Evolutionary conservation across 2,329 filamentous ascomycete genomes (phyloP).

Genomic region (Exophiala dermatitidis): DNA sequence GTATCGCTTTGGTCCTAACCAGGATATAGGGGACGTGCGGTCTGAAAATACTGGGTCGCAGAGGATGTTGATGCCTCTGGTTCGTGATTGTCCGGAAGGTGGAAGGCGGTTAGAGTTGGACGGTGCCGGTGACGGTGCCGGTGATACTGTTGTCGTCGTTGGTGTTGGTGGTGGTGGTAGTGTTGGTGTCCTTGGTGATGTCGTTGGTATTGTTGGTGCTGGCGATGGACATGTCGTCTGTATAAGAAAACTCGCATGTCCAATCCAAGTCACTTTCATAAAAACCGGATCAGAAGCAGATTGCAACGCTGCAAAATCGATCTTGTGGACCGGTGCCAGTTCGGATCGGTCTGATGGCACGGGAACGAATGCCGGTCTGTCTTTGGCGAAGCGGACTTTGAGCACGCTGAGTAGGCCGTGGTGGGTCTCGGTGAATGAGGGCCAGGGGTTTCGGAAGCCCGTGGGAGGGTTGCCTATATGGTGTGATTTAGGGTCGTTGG

Average conservation of each 20-base stretch:
- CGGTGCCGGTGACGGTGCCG: too few relatives aligned
- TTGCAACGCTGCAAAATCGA: slow-evolving; percentile 14
- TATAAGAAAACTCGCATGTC: slow-evolving; percentile 45
- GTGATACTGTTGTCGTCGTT: too few relatives aligned
- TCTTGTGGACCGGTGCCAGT: slow-evolving; percentile 36
- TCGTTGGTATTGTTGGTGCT: too few relatives aligned
- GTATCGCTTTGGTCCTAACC: slow-evolving; percentile 47
- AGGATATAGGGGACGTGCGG: slow-evolving; percentile 42
- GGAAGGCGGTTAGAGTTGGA: not conserved
- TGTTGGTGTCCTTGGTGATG: too few relatives aligned
- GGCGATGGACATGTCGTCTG: slow-evolving; percentile 33
- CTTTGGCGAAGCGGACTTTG: slow-evolving; percentile 27
- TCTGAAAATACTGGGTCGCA: slow-evolving; percentile 50
- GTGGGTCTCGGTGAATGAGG: slow-evolving; percentile 29
- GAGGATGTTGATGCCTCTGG: slow-evolving; percentile 41
- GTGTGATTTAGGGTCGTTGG: slow-evolving; percentile 30
- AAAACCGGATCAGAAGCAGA: slow-evolving; percentile 7
- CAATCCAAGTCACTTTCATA: slow-evolving; percentile 46
- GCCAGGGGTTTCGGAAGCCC: slow-evolving; percentile 46
- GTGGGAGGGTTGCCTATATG: slow-evolving; percentile 40
- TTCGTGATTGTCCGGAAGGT: not conserved
- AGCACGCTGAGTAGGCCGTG: slow-evolving; percentile 31
- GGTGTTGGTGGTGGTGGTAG: not conserved
- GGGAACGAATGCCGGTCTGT: slow-evolving; percentile 35
- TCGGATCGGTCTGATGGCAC: slow-evolving; percentile 36